These are phyloP conservation scores for Potentilla sterilis DNA, from an alignment of 306 rosid species.

Conservation along the genomic window DNA sequence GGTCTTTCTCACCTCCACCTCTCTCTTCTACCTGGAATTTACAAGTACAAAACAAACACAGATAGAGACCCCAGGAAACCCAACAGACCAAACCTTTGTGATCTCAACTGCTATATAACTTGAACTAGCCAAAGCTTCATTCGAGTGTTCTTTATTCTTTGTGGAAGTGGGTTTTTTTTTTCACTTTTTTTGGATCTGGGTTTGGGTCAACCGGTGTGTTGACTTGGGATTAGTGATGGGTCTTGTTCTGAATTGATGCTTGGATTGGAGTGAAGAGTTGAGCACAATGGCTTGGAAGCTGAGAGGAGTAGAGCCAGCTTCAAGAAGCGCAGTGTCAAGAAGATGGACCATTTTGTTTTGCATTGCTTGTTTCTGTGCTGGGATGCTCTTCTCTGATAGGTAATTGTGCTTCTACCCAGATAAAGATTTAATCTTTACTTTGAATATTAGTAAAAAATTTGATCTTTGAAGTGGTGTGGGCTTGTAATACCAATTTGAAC, in stretches of 20 bases:
- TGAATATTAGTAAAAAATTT: not conserved
- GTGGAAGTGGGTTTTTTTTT: not conserved
- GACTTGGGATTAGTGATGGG: slow-evolving; percentile 34
- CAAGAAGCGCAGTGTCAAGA: slow-evolving; percentile 39
- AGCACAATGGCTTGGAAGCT: slow-evolving; percentile 40
- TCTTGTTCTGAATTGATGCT: slow-evolving; percentile 21
- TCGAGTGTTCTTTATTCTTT: not conserved
- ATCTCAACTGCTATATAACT: not conserved
- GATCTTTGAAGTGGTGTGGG: slow-evolving; percentile 7
- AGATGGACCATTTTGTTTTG: slow-evolving; percentile 53
- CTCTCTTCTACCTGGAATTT: not conserved
- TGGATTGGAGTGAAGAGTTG: slow-evolving; percentile 17
- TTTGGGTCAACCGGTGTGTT: slow-evolving; percentile 17
- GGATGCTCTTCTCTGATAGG: slow-evolving; percentile 65
- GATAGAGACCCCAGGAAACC: not conserved
- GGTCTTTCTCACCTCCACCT: not conserved
- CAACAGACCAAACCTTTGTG: not conserved
- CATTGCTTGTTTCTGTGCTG: slow-evolving; percentile 53
- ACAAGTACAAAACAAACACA: not conserved
- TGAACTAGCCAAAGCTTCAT: not conserved
- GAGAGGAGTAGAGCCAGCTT: slow-evolving; percentile 43
- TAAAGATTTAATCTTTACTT: slow-evolving; percentile 6
- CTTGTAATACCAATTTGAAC: not conserved
- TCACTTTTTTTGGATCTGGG: slow-evolving; percentile 17
- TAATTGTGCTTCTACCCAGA: slow-evolving; percentile 10